phyloP scores from a whole-genome alignment of 805 yeast genomes.

The Myxozyma monticola region DNA sequence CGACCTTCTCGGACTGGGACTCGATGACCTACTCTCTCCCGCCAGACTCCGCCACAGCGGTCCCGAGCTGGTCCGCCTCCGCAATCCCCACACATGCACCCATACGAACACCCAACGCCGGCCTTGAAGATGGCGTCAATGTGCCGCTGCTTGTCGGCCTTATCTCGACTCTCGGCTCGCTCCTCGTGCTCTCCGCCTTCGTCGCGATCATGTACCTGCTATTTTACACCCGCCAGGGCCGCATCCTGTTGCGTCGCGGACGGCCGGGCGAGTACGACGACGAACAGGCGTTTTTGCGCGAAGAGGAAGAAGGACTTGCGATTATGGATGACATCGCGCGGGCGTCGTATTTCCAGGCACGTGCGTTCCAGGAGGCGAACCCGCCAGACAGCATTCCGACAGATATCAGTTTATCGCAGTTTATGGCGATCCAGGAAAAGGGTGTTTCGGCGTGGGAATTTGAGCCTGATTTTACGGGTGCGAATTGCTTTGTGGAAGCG shows the following conservation, averaged over 20 bases:
- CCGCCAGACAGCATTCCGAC: slow-evolving; percentile 47
- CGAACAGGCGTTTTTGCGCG: slow-evolving; percentile 58
- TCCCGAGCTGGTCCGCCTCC: too few species aligned
- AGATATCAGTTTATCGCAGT: slow-evolving; percentile 55
- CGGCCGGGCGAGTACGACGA: slow-evolving; percentile 65
- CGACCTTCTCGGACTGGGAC: too few species aligned
- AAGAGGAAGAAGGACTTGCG: slow-evolving; percentile 61
- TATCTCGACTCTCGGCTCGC: slow-evolving; percentile 41
- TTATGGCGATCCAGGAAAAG: slow-evolving; percentile 73
- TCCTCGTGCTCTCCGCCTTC: slow-evolving; percentile 34
- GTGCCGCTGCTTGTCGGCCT: slow-evolving; percentile 43
- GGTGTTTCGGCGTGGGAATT: slow-evolving; percentile 92
- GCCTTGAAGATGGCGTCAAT: slow-evolving; percentile 5
- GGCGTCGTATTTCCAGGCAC: slow-evolving; percentile 65
- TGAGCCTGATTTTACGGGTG: slow-evolving; percentile 48
- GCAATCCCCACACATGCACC: too few species aligned
- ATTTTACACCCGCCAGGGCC: slow-evolving; percentile 38
- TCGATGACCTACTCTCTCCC: too few species aligned
- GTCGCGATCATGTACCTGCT: slow-evolving; percentile 40
- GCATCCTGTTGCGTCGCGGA: slow-evolving; percentile 43
- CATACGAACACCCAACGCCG: too few species aligned
- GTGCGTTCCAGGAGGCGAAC: slow-evolving; percentile 45
- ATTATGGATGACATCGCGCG: slow-evolving; percentile 56
- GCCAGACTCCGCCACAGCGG: too few species aligned
- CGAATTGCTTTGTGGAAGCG: slow-evolving; percentile 63